Base-by-base conservation (phyloP, 306 rosid genomes). In the Comarum palustre region DNA sequence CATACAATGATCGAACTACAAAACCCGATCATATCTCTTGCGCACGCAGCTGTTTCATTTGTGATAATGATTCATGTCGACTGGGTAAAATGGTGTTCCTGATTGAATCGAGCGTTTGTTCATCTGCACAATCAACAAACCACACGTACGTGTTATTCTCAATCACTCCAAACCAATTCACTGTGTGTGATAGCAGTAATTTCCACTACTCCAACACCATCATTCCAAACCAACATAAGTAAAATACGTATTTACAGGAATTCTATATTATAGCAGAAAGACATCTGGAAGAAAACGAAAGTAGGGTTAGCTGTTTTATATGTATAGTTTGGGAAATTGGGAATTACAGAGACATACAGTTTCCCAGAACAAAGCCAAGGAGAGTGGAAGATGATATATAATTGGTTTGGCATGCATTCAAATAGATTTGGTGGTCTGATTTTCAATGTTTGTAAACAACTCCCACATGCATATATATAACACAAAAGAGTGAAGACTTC, bases 401-500 rank as follows among this genome's bases (percentile, higher is more conserved):
- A 41, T 69, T 50, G 36, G 47, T 34, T 51, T 69, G 73, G 74
- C 74, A 34, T 51, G 43, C 55, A 59, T 72, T 59, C 57, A 27
- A 43, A 27, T 42, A 58, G 68, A 58, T 72, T 58, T 29, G 57
- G 74, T 48, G 58, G 73, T 47, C 13, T 71, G 24, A 71, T 61
- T 63, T 79, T 82, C 80, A 77, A 85, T 84, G 81, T 82, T 82
- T 85, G 85, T 76, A 79, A 67, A 75, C 43, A 22, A 63, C 73
- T 13, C 17, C 45, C 25, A 61, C 43, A 62, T 62, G 67, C 67
- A 31, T 15, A 61, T 57, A 27, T 61, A 29, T 10, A 22, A 25
- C 41, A 60, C 31, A 57, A 79, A 71, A 74, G 82, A 77, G 82
- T 71, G 29, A 50, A 34, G 34, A 69, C 76, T 72, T 34, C 76